These are phyloP conservation scores for Carex arenaria DNA, from an alignment of 202 grass and related monocot species.

Conservation along the genomic window DNA sequence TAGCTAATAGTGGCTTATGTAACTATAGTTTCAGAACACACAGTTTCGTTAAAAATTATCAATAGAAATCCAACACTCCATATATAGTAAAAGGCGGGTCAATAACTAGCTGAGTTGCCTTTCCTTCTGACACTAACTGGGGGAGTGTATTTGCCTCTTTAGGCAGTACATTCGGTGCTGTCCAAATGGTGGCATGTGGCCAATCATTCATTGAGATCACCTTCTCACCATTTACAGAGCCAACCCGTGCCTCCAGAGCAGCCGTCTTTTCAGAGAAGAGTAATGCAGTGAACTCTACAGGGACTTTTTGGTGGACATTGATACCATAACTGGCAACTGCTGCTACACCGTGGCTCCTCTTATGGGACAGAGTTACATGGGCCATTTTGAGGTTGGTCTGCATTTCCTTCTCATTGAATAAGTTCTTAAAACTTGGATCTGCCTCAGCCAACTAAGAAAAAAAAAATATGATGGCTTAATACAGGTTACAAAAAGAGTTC, in stretches of 20 bases:
- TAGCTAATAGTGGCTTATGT: neutral
- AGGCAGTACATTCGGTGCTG: slow-evolving; percentile 40
- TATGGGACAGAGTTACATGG: slow-evolving; percentile 89
- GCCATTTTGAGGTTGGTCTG: slow-evolving; percentile 56
- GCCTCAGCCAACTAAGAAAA: slow-evolving; percentile 44
- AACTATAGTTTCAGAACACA: too few relatives aligned
- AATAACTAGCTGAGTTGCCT: slow-evolving; percentile 52
- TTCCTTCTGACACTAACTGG: slow-evolving; percentile 44
- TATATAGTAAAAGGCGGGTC: slow-evolving; percentile 41
- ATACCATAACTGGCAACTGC: slow-evolving; percentile 68
- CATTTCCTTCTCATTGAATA: slow-evolving; percentile 41
- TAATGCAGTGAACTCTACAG: slow-evolving; percentile 51
- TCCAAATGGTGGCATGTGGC: slow-evolving; percentile 89
- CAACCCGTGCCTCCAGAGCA: slow-evolving; percentile 55
- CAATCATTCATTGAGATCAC: slow-evolving; percentile 71
- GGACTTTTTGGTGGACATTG: slow-evolving; percentile 59
- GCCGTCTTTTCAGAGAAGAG: slow-evolving; percentile 62
- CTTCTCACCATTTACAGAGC: slow-evolving; percentile 62
- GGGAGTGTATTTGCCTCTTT: slow-evolving; percentile 78
- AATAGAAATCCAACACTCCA: slow-evolving; percentile 75
- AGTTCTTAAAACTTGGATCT: slow-evolving; percentile 34
- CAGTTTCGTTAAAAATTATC: too few relatives aligned
- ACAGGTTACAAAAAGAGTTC: neutral
- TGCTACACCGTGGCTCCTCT: slow-evolving; percentile 76
- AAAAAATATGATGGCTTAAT: neutral